These are phyloP conservation scores for Astrothelium macrocarpum DNA, from an alignment of 495 filamentous ascomycete genomes.

Conservation along the genomic window DNA sequence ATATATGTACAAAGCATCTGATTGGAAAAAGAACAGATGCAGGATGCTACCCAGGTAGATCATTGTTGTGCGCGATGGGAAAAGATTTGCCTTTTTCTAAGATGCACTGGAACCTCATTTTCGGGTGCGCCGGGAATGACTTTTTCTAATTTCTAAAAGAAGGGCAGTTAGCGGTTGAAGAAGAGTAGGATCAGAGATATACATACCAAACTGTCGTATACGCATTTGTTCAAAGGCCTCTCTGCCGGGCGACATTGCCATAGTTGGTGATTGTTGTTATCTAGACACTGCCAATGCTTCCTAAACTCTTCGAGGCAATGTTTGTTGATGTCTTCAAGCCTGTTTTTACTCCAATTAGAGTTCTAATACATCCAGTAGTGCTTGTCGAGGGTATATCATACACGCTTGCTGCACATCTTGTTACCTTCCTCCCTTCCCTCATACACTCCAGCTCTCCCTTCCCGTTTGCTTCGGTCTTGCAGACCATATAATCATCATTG, in stretches of 20 bases:
- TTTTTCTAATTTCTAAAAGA: slow-evolving; percentile 72
- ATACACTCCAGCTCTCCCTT: slow-evolving; percentile 88
- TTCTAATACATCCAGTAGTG: background rate
- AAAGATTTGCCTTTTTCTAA: slow-evolving; percentile 69
- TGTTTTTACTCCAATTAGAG: slow-evolving; percentile 27
- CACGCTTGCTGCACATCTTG: slow-evolving; percentile 92
- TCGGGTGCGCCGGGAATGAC: slow-evolving; percentile 75
- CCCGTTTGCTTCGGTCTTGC: slow-evolving; percentile 84
- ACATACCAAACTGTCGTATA: slow-evolving; percentile 88
- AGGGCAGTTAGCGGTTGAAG: background rate
- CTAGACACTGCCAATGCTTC: slow-evolving; percentile 86
- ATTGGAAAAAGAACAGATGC: background rate
- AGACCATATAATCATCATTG: slow-evolving; percentile 99
- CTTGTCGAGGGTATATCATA: slow-evolving; percentile 43
- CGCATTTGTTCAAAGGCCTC: slow-evolving; percentile 79
- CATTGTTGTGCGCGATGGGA: slow-evolving; percentile 34
- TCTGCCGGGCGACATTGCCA: slow-evolving; percentile 79
- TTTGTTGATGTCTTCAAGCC: slow-evolving; percentile 92
- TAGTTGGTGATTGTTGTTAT: slow-evolving; percentile 93
- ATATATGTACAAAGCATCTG: background rate
- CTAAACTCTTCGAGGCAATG: slow-evolving; percentile 85
- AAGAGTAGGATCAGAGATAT: background rate
- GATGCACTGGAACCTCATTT: slow-evolving; percentile 69
- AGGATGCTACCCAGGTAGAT: background rate
- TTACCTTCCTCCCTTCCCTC: slow-evolving; percentile 92